These are phyloP conservation scores for Coemansia sp. DNA, from an alignment of 192 early-diverging fungal genomes.

Conservation along the genomic window DNA sequence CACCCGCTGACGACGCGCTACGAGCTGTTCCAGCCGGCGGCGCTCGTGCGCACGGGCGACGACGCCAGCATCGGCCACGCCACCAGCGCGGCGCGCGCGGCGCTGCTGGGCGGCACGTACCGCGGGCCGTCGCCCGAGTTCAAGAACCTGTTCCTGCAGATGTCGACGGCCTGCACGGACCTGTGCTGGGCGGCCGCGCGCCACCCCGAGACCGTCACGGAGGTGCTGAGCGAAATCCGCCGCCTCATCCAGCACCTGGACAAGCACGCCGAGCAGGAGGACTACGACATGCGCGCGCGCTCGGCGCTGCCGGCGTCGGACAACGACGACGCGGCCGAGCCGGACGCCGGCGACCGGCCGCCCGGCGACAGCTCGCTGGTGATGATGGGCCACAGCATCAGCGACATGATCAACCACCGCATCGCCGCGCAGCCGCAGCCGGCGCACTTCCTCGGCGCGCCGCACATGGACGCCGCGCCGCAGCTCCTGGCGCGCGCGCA, in stretches of 20 bases:
- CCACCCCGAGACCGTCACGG: slow-evolving; percentile 38
- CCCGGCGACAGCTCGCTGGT: slow-evolving; percentile 25
- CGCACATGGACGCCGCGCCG: too few species aligned
- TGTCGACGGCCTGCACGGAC: slow-evolving; percentile 43
- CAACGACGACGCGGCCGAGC: too few species aligned
- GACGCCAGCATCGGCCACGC: slow-evolving; percentile 35
- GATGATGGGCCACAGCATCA: slow-evolving; percentile 27
- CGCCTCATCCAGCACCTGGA: slow-evolving; percentile 47
- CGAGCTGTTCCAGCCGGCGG: slow-evolving; percentile 18
- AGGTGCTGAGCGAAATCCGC: slow-evolving; percentile 52
- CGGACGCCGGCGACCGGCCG: not conserved
- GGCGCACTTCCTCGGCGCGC: slow-evolving; percentile 19
- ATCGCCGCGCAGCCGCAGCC: slow-evolving; percentile 23
- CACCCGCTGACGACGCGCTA: slow-evolving; percentile 45
- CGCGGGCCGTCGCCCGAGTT: slow-evolving; percentile 39
- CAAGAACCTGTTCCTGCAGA: slow-evolving; percentile 48
- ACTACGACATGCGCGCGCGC: not conserved
- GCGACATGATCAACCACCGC: slow-evolving; percentile 1
- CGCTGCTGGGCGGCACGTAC: slow-evolving; percentile 37
- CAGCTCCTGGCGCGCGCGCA: slow-evolving; percentile 43
- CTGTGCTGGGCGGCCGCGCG: slow-evolving; percentile 54
- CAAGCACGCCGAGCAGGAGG: slow-evolving; percentile 6
- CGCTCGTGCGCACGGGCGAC: slow-evolving; percentile 36
- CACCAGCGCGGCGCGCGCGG: slow-evolving; percentile 31
- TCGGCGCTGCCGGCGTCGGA: too few species aligned